A percentile compares a stretch with the other conserved stretches of the same genome.
phyloP scores from a whole-genome alignment of 2,329 filamentous ascomycete genomes.

The Amauroascus verrucosus region DNA sequence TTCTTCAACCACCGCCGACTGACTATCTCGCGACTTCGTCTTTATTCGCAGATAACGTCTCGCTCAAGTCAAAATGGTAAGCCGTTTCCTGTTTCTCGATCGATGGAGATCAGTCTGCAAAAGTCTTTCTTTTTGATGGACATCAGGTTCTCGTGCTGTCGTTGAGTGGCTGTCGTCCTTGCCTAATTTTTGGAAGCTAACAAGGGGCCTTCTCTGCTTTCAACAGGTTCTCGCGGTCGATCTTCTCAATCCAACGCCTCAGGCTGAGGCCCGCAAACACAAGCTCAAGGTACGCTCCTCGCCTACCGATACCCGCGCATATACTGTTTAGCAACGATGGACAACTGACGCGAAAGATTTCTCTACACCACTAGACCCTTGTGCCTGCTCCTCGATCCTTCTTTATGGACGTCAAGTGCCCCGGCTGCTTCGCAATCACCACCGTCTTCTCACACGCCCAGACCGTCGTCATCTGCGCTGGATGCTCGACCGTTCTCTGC shows the following conservation, averaged over 20 bases:
- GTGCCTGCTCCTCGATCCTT: constrained; percentile 95
- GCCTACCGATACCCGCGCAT: background rate
- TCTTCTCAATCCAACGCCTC: constrained; percentile 97
- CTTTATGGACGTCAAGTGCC: constrained; percentile 99
- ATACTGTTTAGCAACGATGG: background rate
- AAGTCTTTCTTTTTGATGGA: too few relatives aligned
- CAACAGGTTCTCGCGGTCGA: constrained; percentile 97
- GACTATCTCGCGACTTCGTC: constrained; percentile 33
- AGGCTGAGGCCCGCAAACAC: constrained; percentile 99
- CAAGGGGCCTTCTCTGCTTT: constrained; percentile 11
- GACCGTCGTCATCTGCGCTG: constrained; percentile 99
- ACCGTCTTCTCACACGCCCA: constrained; percentile 99
- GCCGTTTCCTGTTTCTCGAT: constrained; percentile 15
- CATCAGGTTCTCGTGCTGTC: too few relatives aligned
- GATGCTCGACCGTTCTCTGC: constrained; percentile 98
- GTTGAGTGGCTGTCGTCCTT: too few relatives aligned
- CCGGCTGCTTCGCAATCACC: constrained; percentile 99
- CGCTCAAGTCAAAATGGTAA: constrained; percentile 37
- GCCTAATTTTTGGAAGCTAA: background rate
- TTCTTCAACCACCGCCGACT: constrained; percentile 17
- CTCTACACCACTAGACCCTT: constrained; percentile 54
- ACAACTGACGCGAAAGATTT: constrained; percentile 3
- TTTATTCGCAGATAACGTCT: constrained; percentile 34
- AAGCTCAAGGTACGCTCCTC: constrained; percentile 84
- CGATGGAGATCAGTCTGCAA: background rate